Conservation (phyloP, 306 rosid genomes). For the Ormosia emarginata region DNA sequence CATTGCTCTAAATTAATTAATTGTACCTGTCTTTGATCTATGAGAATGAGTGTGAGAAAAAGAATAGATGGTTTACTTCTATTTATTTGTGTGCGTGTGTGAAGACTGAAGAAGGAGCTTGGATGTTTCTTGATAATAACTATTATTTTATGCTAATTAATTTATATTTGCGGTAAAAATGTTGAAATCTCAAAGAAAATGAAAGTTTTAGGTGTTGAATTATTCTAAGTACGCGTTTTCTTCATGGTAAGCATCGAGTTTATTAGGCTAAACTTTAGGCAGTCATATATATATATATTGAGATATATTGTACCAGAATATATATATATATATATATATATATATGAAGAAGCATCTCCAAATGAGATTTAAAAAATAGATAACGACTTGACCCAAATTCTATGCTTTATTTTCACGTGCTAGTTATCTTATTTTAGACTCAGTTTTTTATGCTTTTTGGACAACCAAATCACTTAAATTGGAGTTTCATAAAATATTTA, state of each 20-base stretch:
- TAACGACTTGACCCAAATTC: no score
- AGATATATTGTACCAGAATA: no score
- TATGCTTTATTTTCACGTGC: no score
- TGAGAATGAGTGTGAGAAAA: not conserved
- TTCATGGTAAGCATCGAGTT: not conserved
- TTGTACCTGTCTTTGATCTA: not conserved
- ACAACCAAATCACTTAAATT: no score
- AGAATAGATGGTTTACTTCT: not conserved
- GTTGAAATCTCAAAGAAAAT: not conserved
- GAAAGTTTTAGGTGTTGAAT: not conserved
- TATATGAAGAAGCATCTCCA: no score
- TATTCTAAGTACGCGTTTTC: not conserved
- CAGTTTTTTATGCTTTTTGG: no score
- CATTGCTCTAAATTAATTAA: slow-evolving; percentile 6
- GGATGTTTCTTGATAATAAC: not conserved
- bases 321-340: no score
- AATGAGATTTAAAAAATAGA: no score
- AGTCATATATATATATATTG: no score
- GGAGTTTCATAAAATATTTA: no score
- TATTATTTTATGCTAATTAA: not conserved
- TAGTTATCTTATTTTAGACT: no score
- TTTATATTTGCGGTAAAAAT: not conserved
- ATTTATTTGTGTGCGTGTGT: not conserved
- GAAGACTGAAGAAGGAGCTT: not conserved
- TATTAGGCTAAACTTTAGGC: not conserved